A percentile compares a stretch with the other conserved stretches of the same genome.
These are phyloP conservation scores for Diaporthe ampelina DNA, from an alignment of 2,329 filamentous ascomycete genomes.

Conservation along the genomic window DNA sequence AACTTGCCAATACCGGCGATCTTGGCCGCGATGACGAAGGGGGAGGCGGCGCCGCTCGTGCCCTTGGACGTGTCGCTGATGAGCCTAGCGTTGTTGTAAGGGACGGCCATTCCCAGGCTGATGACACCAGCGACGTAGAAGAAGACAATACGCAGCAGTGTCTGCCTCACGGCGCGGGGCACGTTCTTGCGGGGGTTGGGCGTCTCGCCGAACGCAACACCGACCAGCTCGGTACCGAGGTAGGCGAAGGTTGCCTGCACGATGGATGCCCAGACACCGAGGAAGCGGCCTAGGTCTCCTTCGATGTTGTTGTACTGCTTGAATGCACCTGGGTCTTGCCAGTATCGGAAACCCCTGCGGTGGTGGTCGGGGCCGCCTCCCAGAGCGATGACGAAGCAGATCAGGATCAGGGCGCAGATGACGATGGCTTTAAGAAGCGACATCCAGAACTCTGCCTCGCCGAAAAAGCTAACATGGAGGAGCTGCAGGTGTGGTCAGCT, in stretches of 20 bases:
- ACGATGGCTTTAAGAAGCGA: constrained; percentile 36
- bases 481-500: not conserved
- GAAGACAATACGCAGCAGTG: constrained; percentile 77
- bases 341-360: constrained; percentile 60
- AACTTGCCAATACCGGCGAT: constrained; percentile 65
- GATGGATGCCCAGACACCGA: constrained; percentile 63
- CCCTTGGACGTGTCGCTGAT: constrained; percentile 63
- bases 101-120: constrained; percentile 76
- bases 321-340: constrained; percentile 59
- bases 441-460: constrained; percentile 28
- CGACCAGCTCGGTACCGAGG: constrained; percentile 64
- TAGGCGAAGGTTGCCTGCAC: constrained; percentile 64
- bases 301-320: constrained; percentile 50
- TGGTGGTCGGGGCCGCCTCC: constrained; percentile 55
- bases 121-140: constrained; percentile 78
- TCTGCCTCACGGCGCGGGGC: constrained; percentile 73
- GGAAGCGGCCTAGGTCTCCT: constrained; percentile 57
- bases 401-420: constrained; percentile 54
- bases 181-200: constrained; percentile 56
- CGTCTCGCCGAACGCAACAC: constrained; percentile 62
- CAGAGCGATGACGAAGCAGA: constrained; percentile 54
- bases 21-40: constrained; percentile 45
- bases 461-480: constrained; percentile 15
- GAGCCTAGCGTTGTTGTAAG: constrained; percentile 64
- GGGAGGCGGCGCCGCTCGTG: constrained; percentile 49